A percentile compares a stretch with the other conserved stretches of the same genome.
Evolutionary conservation across 176 grass and related monocot species (phyloP).

Genomic region (Lolium multiflorum): DNA sequence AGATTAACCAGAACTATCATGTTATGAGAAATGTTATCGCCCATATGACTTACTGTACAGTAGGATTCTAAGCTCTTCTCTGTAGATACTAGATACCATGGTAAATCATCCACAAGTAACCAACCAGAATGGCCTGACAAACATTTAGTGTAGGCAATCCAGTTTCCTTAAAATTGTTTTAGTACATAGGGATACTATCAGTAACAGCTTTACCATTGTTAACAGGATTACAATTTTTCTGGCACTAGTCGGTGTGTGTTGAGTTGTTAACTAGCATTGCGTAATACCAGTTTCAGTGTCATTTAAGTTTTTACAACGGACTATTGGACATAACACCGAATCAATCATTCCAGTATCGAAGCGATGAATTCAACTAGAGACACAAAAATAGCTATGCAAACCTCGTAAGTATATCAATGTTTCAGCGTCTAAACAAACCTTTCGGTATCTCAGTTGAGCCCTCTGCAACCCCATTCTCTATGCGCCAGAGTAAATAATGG

Average conservation of each 20-base stretch:
- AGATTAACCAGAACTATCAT: not conserved
- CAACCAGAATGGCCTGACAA: not conserved
- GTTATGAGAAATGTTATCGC: not conserved
- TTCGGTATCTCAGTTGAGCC: conserved; percentile 94
- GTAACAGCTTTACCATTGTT: not conserved
- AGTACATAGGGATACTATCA: not conserved
- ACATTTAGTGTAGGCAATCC: not conserved
- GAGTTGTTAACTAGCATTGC: not conserved
- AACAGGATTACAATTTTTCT: not conserved
- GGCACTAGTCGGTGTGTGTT: not conserved
- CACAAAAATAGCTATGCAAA: not conserved
- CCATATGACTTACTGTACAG: not conserved
- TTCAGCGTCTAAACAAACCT: conserved; percentile 37
- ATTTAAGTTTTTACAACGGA: not conserved
- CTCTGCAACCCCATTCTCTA: conserved; percentile 80
- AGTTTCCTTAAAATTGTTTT: not conserved
- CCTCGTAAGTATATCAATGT: not conserved
- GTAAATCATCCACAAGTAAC: not conserved
- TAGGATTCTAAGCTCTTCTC: not conserved
- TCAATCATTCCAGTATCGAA: not conserved
- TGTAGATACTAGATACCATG: too few relatives aligned
- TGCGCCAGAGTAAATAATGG: conserved; percentile 82
- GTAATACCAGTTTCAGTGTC: not conserved
- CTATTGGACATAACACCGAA: not conserved
- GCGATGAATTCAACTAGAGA: not conserved